Evolutionary conservation across 1,139 yeast species (phyloP).

Genomic region (Geotrichum macrosporum): DNA sequence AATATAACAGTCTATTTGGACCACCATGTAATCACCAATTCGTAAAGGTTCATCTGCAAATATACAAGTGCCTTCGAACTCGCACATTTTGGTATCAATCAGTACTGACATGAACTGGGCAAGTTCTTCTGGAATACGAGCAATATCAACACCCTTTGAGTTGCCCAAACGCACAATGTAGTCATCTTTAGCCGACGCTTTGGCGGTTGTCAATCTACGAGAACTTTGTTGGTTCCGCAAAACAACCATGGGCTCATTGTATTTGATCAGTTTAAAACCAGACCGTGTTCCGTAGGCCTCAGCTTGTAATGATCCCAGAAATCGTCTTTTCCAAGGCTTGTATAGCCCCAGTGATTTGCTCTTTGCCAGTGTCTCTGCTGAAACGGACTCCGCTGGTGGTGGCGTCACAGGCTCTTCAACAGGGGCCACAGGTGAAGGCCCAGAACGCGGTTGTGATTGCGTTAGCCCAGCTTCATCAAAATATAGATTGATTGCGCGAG

Average conservation of each 20-base stretch:
- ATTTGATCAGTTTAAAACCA: conserved; percentile 49
- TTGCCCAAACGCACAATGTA: conserved; percentile 36
- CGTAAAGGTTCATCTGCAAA: conserved; percentile 55
- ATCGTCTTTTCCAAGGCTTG: conserved; percentile 37
- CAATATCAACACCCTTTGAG: conserved; percentile 55
- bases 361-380: conserved; percentile 14
- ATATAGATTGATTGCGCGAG: conserved; percentile 33
- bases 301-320: conserved; percentile 66
- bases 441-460: neutral
- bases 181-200: conserved; percentile 27
- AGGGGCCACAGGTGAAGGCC: neutral
- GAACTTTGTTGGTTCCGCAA: conserved; percentile 23
- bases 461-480: conserved; percentile 26
- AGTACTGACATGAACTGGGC: conserved; percentile 68
- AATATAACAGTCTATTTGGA: conserved; percentile 61
- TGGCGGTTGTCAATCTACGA: conserved; percentile 1
- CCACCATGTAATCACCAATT: conserved; percentile 66
- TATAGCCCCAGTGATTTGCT: neutral
- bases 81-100: conserved; percentile 52
- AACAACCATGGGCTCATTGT: conserved; percentile 48
- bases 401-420: conserved; percentile 2
- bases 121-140: conserved; percentile 68
- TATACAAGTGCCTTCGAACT: conserved; percentile 57
- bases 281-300: conserved; percentile 85
- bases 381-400: neutral